A percentile compares a stretch with the other conserved stretches of the same genome.
Conservation (phyloP, 805 yeast species). For the Ascoidea rubescens region DNA sequence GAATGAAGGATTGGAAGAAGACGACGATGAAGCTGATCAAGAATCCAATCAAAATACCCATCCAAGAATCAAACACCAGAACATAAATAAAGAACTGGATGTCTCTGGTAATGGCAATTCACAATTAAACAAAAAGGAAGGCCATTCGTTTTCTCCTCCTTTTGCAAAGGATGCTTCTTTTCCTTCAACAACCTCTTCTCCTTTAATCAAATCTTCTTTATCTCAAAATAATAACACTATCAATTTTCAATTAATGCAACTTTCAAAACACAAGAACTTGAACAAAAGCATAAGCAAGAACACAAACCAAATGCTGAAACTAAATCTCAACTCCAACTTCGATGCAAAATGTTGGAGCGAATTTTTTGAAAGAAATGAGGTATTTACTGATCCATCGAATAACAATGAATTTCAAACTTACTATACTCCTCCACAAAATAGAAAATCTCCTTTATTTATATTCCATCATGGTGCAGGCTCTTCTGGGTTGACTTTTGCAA, state of each 20-base stretch:
- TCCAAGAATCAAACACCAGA: no score
- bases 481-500: conserved; percentile 63
- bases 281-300: no score
- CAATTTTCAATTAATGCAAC: no score
- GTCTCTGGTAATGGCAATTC: no score
- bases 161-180: conserved; percentile 7
- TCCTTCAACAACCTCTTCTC: conserved; percentile 2
- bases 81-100: no score
- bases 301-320: no score
- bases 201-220: no score
- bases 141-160: neutral
- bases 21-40: conserved; percentile 4
- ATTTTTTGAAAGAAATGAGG: conserved; percentile 20
- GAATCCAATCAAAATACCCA: neutral
- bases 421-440: conserved; percentile 34
- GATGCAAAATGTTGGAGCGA: conserved; percentile 16
- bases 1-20: conserved; percentile 4
- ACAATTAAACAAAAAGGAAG: no score
- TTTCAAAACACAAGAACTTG: no score
- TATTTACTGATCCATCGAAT: conserved; percentile 8
- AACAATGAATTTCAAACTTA: conserved; percentile 37
- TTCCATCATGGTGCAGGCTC: conserved; percentile 97
- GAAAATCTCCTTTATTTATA: conserved; percentile 42
- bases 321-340: no score
- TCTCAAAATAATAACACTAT: no score